Conservation (phyloP, 768 basidiomycete genomes). For the Tricholoma sp. region DNA sequence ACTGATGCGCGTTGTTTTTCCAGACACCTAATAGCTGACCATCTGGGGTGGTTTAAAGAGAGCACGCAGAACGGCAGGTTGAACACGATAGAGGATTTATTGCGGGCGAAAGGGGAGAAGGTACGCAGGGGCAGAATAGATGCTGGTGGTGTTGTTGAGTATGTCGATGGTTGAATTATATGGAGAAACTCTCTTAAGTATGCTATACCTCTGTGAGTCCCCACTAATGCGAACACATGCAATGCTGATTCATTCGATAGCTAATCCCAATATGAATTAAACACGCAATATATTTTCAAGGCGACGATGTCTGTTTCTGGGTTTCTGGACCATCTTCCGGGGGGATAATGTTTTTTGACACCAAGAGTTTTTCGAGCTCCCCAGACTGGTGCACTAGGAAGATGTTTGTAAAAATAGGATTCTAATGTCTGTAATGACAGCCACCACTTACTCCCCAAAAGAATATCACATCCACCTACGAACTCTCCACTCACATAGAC, state of each 20-base stretch:
- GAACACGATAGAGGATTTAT: conserved; percentile 78
- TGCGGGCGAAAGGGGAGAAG: conserved; percentile 73
- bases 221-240: neutral
- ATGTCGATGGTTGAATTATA: conserved; percentile 18
- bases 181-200: neutral
- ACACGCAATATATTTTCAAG: neutral
- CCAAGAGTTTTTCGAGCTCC: conserved; percentile 80
- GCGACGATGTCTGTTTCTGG: neutral
- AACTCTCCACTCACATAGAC: conserved; percentile 94
- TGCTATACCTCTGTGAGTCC: neutral
- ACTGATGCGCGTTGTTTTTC: neutral
- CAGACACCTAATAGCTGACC: conserved; percentile 85
- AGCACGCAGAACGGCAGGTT: conserved; percentile 66
- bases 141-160: conserved; percentile 53
- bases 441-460: conserved; percentile 71
- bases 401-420: neutral
- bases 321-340: neutral
- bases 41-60: conserved; percentile 91
- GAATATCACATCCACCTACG: conserved; percentile 94
- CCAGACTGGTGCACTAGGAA: conserved; percentile 90
- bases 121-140: conserved; percentile 51
- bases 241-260: neutral
- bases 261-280: neutral
- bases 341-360: conserved; percentile 62
- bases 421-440: conserved; percentile 4